Conservation (phyloP, 352 stramenopile genomes). For the Elongisporangium prolatum region DNA sequence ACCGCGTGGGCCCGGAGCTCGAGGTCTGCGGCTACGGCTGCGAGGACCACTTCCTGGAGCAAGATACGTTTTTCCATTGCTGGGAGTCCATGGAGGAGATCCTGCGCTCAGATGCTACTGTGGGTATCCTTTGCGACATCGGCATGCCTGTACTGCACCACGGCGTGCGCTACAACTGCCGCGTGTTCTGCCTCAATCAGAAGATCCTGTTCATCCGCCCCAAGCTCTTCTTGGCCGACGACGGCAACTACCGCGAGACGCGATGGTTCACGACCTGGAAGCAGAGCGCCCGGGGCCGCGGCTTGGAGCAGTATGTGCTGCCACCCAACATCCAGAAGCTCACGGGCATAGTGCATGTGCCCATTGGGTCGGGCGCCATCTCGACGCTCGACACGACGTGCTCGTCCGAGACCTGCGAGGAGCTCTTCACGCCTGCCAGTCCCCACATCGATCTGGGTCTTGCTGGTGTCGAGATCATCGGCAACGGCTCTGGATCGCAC, state of each 20-base stretch:
- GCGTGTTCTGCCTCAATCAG: conserved; percentile 92
- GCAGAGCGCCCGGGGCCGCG: conserved; percentile 25
- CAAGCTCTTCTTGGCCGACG: conserved; percentile 93
- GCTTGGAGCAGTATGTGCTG: conserved; percentile 75
- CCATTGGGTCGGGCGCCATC: conserved; percentile 80
- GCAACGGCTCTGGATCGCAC: conserved; percentile 96
- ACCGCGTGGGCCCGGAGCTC: conserved; percentile 96
- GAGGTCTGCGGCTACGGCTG: conserved; percentile 98
- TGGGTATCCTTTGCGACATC: conserved; percentile 96
- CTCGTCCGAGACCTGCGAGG: conserved; percentile 96
- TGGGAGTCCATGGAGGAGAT: conserved; percentile 92
- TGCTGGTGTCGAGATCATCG: conserved; percentile 96
- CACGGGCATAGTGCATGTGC: conserved; percentile 71
- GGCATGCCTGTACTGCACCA: conserved; percentile 96
- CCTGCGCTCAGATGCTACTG: conserved; percentile 84
- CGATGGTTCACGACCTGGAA: conserved; percentile 92
- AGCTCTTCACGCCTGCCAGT: conserved; percentile 95
- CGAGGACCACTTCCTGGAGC: conserved; percentile 99
- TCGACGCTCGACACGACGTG: conserved; percentile 84
- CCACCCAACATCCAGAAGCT: conserved; percentile 78
- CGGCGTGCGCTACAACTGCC: conserved; percentile 97
- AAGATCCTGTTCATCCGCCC: conserved; percentile 95
- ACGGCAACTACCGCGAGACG: conserved; percentile 98
- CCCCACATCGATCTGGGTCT: conserved; percentile 95
- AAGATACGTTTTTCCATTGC: conserved; percentile 98